phyloP scores from a whole-genome alignment of 768 basidiomycete species.

The Pisolithus microcarpus region DNA sequence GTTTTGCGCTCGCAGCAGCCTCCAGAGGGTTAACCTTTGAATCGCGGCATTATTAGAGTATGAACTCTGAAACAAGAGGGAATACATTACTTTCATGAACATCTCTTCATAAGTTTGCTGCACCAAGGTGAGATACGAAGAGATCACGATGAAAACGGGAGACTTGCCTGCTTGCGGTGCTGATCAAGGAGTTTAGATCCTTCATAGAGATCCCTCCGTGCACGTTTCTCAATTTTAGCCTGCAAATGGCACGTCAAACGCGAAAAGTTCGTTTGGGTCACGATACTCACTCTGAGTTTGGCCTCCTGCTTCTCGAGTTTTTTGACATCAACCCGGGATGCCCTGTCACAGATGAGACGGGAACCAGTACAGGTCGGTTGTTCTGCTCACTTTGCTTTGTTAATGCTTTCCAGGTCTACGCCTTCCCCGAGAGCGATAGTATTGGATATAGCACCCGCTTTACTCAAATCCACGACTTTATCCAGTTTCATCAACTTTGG shows the following conservation, averaged over 20 bases:
- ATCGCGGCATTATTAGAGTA: background rate
- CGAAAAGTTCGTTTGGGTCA: background rate
- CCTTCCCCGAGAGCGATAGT: conserved; percentile 77
- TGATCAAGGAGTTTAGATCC: conserved; percentile 93
- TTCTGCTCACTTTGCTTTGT: conserved; percentile 79
- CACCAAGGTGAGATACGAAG: background rate
- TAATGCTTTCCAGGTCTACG: conserved; percentile 85
- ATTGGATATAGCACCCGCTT: conserved; percentile 63
- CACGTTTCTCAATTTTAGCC: conserved; percentile 98
- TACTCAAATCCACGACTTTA: conserved; percentile 85
- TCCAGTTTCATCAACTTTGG: conserved; percentile 72
- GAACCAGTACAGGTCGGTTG: background rate
- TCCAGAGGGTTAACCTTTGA: conserved; percentile 86
- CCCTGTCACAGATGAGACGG: conserved; percentile 37
- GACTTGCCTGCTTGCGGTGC: conserved; percentile 74
- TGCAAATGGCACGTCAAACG: conserved; percentile 20
- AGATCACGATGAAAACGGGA: background rate
- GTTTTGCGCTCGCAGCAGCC: conserved; percentile 66
- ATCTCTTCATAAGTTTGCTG: conserved; percentile 98
- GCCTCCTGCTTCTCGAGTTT: conserved; percentile 96
- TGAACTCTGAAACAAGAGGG: background rate
- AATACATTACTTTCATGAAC: conserved; percentile 78
- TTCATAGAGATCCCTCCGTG: conserved; percentile 85
- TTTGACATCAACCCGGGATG: conserved; percentile 88
- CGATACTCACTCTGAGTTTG: conserved; percentile 65